Percentiles rank a stretch among this genome's conserved stretches.
phyloP scores from a whole-genome alignment of 768 basidiomycete genomes.

The Calocybe cyanea region DNA sequence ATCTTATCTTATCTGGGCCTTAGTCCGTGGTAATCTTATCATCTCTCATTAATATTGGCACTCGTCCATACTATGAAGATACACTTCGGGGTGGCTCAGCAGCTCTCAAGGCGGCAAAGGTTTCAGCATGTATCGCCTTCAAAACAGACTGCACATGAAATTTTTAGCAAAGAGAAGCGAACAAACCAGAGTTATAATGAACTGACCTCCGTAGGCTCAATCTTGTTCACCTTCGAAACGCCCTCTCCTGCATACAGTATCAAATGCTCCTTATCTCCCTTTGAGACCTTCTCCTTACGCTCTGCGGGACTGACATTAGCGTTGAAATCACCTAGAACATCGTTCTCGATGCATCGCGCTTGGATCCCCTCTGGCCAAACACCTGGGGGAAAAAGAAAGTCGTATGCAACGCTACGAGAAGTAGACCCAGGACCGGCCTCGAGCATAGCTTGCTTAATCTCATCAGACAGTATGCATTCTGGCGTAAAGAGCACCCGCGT shows the following conservation, averaged over 20 bases:
- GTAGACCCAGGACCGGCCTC: constrained; percentile 29
- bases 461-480: constrained; percentile 35
- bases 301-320: constrained; percentile 18
- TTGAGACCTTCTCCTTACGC: constrained; percentile 23
- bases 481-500: constrained; percentile 46
- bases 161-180: too few species aligned
- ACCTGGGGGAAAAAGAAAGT: constrained; percentile 17
- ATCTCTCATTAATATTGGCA: too few species aligned
- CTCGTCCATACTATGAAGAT: too few species aligned
- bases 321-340: constrained; percentile 7
- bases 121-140: background rate
- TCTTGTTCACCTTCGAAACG: background rate
- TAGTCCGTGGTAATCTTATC: too few species aligned
- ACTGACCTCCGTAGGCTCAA: constrained; percentile 1
- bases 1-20: too few species aligned
- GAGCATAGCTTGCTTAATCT: constrained; percentile 36
- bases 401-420: constrained; percentile 36
- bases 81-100: too few species aligned
- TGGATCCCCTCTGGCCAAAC: constrained; percentile 7
- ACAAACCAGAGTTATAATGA: background rate
- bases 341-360: constrained; percentile 3
- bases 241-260: background rate
- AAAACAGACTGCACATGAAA: background rate
- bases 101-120: too few species aligned
- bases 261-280: constrained; percentile 2